Conservation (phyloP, 2,329 filamentous ascomycete genomes). For the Clonostachys chloroleuca region DNA sequence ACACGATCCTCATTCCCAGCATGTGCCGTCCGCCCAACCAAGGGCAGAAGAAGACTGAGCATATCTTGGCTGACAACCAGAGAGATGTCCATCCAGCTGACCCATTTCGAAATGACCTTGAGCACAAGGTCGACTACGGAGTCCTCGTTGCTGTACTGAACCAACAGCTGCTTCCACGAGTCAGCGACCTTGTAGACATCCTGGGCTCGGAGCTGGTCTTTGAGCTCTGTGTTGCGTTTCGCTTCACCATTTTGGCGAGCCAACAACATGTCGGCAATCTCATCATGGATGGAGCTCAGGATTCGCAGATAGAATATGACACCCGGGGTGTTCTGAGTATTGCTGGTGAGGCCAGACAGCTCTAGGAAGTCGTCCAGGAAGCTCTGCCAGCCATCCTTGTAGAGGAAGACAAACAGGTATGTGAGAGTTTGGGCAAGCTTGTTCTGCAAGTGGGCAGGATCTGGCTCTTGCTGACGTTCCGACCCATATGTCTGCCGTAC, state of each 20-base stretch:
- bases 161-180: slow-evolving; percentile 89
- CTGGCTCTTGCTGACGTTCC: slow-evolving; percentile 53
- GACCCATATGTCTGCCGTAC: slow-evolving; percentile 70
- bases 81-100: slow-evolving; percentile 97
- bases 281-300: slow-evolving; percentile 87
- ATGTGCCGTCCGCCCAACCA: slow-evolving; percentile 71
- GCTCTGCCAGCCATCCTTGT: slow-evolving; percentile 78
- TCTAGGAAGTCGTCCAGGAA: slow-evolving; percentile 89
- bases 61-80: slow-evolving; percentile 88
- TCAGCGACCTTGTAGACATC: slow-evolving; percentile 85
- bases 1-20: slow-evolving; percentile 74
- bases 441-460: slow-evolving; percentile 81
- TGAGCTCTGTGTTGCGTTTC: slow-evolving; percentile 83
- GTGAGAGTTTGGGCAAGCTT: slow-evolving; percentile 96
- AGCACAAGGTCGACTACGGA: slow-evolving; percentile 80
- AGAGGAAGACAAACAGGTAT: slow-evolving; percentile 84
- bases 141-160: slow-evolving; percentile 70
- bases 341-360: slow-evolving; percentile 62
- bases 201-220: slow-evolving; percentile 81
- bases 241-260: slow-evolving; percentile 73
- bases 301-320: slow-evolving; percentile 87
- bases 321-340: slow-evolving; percentile 67
- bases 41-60: slow-evolving; percentile 77
- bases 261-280: slow-evolving; percentile 91
- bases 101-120: slow-evolving; percentile 92